These are phyloP conservation scores for Lichtheimia ramosa DNA, from an alignment of 371 early-diverging fungal genomes.

Conservation along the genomic window DNA sequence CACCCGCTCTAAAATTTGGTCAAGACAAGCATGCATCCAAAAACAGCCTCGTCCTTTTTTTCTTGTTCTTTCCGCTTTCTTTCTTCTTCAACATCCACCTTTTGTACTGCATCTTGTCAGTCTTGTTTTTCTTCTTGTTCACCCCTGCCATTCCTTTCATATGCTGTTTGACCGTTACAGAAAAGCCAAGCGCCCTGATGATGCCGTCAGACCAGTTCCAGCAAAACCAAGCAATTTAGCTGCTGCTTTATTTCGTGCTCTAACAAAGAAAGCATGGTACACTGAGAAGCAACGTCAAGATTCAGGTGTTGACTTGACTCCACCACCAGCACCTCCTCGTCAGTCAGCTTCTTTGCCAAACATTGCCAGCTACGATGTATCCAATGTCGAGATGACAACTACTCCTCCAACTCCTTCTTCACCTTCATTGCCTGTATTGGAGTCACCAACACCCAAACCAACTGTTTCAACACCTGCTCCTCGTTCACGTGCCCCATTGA, in stretches of 20 bases:
- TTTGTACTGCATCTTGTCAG: background rate
- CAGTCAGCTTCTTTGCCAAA: slow-evolving; percentile 44
- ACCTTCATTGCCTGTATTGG: background rate
- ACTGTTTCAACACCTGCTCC: background rate
- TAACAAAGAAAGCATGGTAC: slow-evolving; percentile 22
- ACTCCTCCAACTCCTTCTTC: background rate
- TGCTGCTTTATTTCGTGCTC: slow-evolving; percentile 31
- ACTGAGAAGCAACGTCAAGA: slow-evolving; percentile 15
- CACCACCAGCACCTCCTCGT: slow-evolving; percentile 24
- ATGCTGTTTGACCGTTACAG: slow-evolving; percentile 10
- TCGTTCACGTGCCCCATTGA: background rate
- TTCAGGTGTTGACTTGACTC: slow-evolving; percentile 12
- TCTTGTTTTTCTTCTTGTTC: background rate
- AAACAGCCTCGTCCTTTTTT: too few relatives aligned
- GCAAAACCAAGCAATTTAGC: slow-evolving; percentile 20
- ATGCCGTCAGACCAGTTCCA: slow-evolving; percentile 5
- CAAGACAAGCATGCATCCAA: too few relatives aligned
- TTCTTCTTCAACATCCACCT: background rate
- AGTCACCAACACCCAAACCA: slow-evolving; percentile 11
- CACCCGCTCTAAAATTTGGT: too few relatives aligned
- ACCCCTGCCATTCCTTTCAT: slow-evolving; percentile 5
- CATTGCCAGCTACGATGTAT: slow-evolving; percentile 17
- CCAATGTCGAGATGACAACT: slow-evolving; percentile 3
- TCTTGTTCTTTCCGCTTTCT: too few relatives aligned
- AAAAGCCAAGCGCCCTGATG: slow-evolving; percentile 1